phyloP scores from a whole-genome alignment of 2,329 filamentous ascomycete species.

The Pseudogymnoascus sp. region DNA sequence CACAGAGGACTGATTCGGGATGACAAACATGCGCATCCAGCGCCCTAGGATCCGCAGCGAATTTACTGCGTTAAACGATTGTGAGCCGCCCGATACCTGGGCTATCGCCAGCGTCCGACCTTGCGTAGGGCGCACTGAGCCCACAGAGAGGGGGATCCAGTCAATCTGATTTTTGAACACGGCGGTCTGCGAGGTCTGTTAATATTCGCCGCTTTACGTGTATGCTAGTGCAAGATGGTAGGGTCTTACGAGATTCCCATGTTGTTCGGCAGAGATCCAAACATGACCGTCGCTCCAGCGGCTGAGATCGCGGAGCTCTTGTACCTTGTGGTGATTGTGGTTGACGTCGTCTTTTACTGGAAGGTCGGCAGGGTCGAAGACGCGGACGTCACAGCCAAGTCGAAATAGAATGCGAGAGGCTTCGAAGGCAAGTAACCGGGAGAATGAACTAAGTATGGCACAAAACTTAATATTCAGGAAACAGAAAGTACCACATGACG shows the following conservation, averaged over 20 bases:
- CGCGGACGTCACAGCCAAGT: constrained; percentile 58
- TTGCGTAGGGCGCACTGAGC: constrained; percentile 58
- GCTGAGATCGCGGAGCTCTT: constrained; percentile 54
- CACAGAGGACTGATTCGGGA: constrained; percentile 59
- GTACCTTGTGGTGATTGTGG: constrained; percentile 52
- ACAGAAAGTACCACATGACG: background rate
- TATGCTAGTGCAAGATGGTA: constrained; percentile 3
- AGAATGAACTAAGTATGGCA: constrained; percentile 45
- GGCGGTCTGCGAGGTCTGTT: constrained; percentile 40
- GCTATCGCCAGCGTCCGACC: constrained; percentile 56
- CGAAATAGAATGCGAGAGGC: constrained; percentile 53
- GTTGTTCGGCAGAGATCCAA: constrained; percentile 61
- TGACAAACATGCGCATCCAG: constrained; percentile 65
- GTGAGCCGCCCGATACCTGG: constrained; percentile 57
- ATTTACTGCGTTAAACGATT: constrained; percentile 63
- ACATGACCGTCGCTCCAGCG: constrained; percentile 60
- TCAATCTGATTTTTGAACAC: constrained; percentile 67
- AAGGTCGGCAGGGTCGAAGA: constrained; percentile 51
- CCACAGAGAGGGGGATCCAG: constrained; percentile 58
- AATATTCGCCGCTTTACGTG: constrained; percentile 8
- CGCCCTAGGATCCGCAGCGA: constrained; percentile 56
- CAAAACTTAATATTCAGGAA: background rate
- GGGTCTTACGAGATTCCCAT: constrained; percentile 50
- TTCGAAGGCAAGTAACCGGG: constrained; percentile 52
- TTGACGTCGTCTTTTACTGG: constrained; percentile 58